Percentiles rank a stretch among this genome's conserved stretches.
Conservation (phyloP, 176 grass and related monocot genomes). For the Zea luxurians region DNA sequence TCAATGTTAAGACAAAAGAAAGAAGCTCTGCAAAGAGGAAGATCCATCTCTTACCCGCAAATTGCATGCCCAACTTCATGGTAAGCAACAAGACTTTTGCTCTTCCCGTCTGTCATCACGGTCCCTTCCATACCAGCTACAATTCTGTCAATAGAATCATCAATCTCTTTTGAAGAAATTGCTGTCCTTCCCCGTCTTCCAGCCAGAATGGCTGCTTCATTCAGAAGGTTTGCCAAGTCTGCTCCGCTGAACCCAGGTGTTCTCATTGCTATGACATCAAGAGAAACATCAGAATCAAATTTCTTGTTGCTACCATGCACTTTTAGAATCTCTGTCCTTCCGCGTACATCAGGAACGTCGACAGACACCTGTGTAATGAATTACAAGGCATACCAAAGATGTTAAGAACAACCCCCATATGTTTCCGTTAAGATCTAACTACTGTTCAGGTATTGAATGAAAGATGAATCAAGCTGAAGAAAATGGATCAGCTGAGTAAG, state of each 20-base stretch:
- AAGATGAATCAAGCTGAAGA: slow-evolving; percentile 15
- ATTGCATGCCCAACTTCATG: slow-evolving; percentile 99
- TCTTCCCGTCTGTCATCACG: slow-evolving; percentile 98
- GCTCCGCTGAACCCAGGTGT: slow-evolving; percentile 99
- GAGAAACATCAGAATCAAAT: slow-evolving; percentile 90
- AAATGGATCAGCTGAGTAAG: background rate
- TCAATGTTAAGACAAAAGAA: slow-evolving; percentile 10
- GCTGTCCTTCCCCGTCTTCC: slow-evolving; percentile 72
- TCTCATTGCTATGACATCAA: slow-evolving; percentile 96
- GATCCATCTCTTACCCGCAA: slow-evolving; percentile 73
- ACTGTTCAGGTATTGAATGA: background rate
- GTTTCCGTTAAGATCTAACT: background rate
- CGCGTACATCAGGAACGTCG: slow-evolving; percentile 94
- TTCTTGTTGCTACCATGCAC: slow-evolving; percentile 96
- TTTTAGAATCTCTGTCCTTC: slow-evolving; percentile 95
- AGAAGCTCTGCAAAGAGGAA: background rate
- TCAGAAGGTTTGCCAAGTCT: slow-evolving; percentile 96
- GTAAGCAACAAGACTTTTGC: slow-evolving; percentile 98
- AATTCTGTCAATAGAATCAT: slow-evolving; percentile 99
- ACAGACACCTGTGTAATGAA: slow-evolving; percentile 71
- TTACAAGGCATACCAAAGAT: slow-evolving; percentile 12
- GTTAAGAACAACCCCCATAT: background rate
- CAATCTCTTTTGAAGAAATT: slow-evolving; percentile 95
- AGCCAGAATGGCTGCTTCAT: slow-evolving; percentile 93
- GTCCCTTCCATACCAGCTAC: slow-evolving; percentile 99